phyloP scores from a whole-genome alignment of 495 filamentous ascomycete genomes.

The Penicillium cinerascens region DNA sequence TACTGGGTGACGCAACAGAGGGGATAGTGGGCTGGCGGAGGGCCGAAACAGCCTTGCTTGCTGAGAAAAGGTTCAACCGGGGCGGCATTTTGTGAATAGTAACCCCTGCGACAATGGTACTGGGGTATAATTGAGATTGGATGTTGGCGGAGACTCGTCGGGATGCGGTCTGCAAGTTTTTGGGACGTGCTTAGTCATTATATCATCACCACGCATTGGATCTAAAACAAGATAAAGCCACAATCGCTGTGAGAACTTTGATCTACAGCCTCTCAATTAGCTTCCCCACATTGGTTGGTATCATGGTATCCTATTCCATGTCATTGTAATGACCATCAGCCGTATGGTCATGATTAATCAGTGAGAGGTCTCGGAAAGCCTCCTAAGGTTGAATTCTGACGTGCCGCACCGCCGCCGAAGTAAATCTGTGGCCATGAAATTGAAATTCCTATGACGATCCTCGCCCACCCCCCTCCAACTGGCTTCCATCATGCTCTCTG shows the following conservation, averaged over 20 bases:
- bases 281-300: neutral
- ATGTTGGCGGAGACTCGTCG: conserved; percentile 6
- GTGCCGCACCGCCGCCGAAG: neutral
- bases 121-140: conserved; percentile 5
- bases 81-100: conserved; percentile 32
- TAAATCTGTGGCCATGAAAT: neutral
- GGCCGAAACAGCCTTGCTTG: conserved; percentile 31
- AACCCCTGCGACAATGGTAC: neutral
- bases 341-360: neutral
- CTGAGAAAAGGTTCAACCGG: conserved; percentile 37
- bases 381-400: conserved; percentile 3
- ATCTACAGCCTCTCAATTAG: neutral
- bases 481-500: conserved; percentile 36
- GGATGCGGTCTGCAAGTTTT: conserved; percentile 22
- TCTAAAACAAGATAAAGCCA: neutral
- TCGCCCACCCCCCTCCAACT: neutral
- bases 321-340: neutral
- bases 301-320: neutral
- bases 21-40: conserved; percentile 30
- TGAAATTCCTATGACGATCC: neutral
- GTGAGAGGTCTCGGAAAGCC: neutral
- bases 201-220: conserved; percentile 2
- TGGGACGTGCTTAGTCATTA: conserved; percentile 15
- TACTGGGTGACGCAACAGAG: conserved; percentile 21
- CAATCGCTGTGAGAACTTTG: neutral